Base-by-base conservation (phyloP, 2,329 filamentous ascomycete genomes). In the Byssoonygena ceratinophila region DNA sequence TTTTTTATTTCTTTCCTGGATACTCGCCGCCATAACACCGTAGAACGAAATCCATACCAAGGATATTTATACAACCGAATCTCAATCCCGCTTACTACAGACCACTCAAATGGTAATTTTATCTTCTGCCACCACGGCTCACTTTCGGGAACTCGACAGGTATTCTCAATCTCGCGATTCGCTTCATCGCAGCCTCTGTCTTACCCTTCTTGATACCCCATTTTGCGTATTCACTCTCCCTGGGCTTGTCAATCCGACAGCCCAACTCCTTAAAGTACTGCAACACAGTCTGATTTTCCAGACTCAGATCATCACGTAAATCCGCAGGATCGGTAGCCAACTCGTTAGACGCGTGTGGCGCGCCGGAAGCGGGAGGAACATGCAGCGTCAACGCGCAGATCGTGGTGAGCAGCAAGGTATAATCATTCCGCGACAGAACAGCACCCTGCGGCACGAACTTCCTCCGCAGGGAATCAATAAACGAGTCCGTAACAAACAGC, bases 101-200 rank as follows among this genome's bases (percentile, higher is more conserved):
- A 25, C 23, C 4, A 41, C 8, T 23, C 18, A 4, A 1, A 23
- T 34, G 3, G 23, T 3, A 5, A 25, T 36, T 23, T 18, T n/a
- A 50, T 31, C 46, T 45, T 34, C 36, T 61, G 55, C 64, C 69
- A 56, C 64, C 67, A 59, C 64, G 70, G 63, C 61, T 71, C 45
- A 71, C 65, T 71, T 84, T 89, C 1, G 91, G 92, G 66, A 96
- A 96, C 54, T 83, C 77, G 44, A 96, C 72, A 2, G 92, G 92
- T 57, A 96, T 68, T 60, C 77, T 80, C 61, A 97, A 71, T 59
- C 81, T 81, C 11, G 85, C 89, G 46, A 90, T 71, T 55, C 77
- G 70, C 48, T 64, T 66, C 8, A 66, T 65, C 18, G 69, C 67
- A 3, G 76, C 77, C 61, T 80, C 76, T 1, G 79, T 78, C 64